phyloP scores from a whole-genome alignment of 331 rosid species.

The Pyrus hybrid region DNA sequence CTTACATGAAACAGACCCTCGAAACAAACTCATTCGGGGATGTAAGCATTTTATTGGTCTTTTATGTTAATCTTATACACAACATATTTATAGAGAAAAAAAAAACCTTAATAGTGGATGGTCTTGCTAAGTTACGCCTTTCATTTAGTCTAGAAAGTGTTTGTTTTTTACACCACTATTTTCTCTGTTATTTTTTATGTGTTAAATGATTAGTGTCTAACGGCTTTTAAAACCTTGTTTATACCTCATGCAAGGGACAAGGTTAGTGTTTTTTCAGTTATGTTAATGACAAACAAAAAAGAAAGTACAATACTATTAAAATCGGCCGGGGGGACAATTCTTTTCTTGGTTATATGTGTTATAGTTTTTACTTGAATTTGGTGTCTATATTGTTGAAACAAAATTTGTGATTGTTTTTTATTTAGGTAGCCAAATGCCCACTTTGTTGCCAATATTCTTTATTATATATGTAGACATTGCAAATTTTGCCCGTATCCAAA shows the following conservation, averaged over 20 bases:
- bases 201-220: too few relatives aligned
- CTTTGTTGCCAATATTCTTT: background rate
- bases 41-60: background rate
- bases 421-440: background rate
- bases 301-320: too few relatives aligned
- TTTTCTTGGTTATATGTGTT: background rate
- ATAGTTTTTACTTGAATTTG: background rate
- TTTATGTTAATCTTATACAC: background rate
- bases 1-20: background rate
- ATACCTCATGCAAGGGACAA: background rate
- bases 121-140: background rate
- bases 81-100: background rate
- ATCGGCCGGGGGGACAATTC: background rate
- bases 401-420: background rate
- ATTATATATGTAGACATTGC: background rate
- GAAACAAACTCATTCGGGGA: background rate
- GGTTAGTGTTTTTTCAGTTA: too few relatives aligned
- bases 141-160: background rate
- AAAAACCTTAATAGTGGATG: background rate
- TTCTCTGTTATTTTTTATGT: too few relatives aligned
- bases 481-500: background rate
- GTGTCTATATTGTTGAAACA: conserved; percentile 9
- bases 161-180: too few relatives aligned
- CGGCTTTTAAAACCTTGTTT: too few relatives aligned
- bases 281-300: background rate